Evolutionary conservation across 768 basidiomycete genomes (phyloP).

Genomic region (Lactarius trivialis): DNA sequence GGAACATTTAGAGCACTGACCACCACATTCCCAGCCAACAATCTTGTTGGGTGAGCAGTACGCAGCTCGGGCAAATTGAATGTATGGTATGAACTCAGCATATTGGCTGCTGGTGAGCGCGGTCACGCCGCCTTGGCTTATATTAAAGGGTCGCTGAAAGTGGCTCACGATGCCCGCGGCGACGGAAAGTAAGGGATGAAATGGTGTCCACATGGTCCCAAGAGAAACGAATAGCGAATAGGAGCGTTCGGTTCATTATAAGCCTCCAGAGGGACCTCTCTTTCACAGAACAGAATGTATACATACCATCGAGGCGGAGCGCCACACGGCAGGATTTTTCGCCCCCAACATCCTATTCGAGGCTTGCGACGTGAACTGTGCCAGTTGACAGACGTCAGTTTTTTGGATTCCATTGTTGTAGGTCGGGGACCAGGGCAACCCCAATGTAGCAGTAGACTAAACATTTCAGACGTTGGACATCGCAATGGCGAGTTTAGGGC

Average conservation of each 20-base stretch:
- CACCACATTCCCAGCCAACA: constrained; percentile 40
- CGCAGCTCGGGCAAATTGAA: constrained; percentile 49
- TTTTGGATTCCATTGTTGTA: background rate
- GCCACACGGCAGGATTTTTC: background rate
- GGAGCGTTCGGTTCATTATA: background rate
- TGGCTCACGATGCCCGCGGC: background rate
- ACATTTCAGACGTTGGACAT: background rate
- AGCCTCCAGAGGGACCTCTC: background rate
- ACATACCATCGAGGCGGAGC: background rate
- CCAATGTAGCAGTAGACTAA: background rate
- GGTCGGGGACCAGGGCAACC: no score
- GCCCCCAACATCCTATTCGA: background rate
- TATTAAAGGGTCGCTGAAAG: background rate
- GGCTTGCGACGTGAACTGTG: background rate
- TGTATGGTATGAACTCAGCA: constrained; percentile 38
- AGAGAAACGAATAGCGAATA: background rate
- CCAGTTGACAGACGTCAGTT: background rate
- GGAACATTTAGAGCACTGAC: constrained; percentile 25
- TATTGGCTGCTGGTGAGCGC: constrained; percentile 30
- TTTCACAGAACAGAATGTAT: background rate
- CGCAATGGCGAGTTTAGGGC: background rate
- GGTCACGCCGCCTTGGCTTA: constrained; percentile 19
- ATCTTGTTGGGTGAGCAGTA: constrained; percentile 41
- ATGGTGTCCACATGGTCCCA: constrained; percentile 4
- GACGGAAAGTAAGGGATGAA: background rate